Base-by-base conservation (phyloP, 2,329 filamentous ascomycete species). In the Teratosphaeria pseudoeucalypti region DNA sequence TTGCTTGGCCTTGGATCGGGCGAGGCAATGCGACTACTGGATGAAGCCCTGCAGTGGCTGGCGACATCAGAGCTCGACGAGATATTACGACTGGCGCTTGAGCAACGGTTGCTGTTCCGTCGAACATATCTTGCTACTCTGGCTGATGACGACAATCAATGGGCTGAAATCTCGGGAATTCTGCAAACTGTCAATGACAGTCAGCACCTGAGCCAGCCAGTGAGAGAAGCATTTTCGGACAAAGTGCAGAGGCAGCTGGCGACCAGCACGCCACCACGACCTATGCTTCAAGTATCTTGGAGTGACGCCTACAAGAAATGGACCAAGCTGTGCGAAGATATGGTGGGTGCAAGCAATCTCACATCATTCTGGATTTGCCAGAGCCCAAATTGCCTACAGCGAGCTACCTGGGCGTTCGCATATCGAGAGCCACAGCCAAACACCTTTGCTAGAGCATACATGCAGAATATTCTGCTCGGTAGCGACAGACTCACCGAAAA, bases 231-330 rank as follows among this genome's bases (percentile, higher is more conserved):
- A 0, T 97, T 96, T 72, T 96, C 90, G 67, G 84, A 85, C 27
- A 95, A 96, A 70, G 81, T 97, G 43, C 94, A 99, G 71, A 83
- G 92, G n/a, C 88, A 88, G 63, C 79, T 99, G 34, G 92, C 94
- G 0, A 96, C 91, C 66, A 96, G 91, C 0, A 92, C 96, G 67
- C 94, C 94, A 3, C 94, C 94, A 7, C 83, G 92, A 9, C 92
- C 92, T 0, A 92, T 96, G 66, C 89, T 96, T 11, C 81, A 90
- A 57, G 78, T 92, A 2, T 83, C 82, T 29, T 87, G 89, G 65
- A 82, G 86, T 14, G 85, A 90, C 67, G 88, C 91, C 0, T 82
- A 87, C 63, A 76, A 76, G 23, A 86, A 89, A 65, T 79, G 96
- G 63, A 81, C 81, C 59, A 83, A 85, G 53, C 75, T 96, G 32